Base-by-base conservation (phyloP, 179 eudicot genomes). In the Vitellaria paradoxa region DNA sequence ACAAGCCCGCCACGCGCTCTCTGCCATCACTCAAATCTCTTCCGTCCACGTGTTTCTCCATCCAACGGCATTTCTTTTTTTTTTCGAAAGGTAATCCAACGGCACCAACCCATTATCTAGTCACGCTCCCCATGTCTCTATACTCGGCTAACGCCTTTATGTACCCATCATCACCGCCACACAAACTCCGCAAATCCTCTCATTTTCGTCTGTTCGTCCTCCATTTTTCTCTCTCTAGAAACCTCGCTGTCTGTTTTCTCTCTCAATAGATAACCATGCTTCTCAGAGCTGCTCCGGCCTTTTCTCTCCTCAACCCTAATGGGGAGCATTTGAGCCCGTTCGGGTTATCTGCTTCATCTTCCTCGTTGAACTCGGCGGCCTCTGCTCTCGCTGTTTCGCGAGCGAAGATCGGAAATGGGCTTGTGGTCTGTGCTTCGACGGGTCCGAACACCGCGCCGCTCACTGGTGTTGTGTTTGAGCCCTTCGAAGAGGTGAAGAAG, bases 401-500 rank as follows among this genome's bases (percentile, higher is more conserved):
- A 78, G 67, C 70, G 68, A 84, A 71, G 78, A 40, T n/a, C 72
- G 80, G 72, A 37, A 79, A 65, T 63, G 78, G 82, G 30, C 74
- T 83, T 5, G 65, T 78, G 18, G 65, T 78, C 2, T 82, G 84
- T 23, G 90, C 88, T 10, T 52, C 90, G 0, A 81, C 84, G 78
- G 87, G 76, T 68, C 17, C 90, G 5, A 85, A 88, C 81, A 90
- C 76, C 26, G 63, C 81, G 60, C 79, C 92, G 17, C 49, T 89
- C 47, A 87, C 94, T 50, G 99, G 99, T n/a, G 97, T 91, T 40
- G 87, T 90, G 47, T 96, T 92, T 50, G 92, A 91, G 78, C 98
- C 96, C n/a, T 96, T 96, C 72, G 98, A 96, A 69, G 99, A 96
- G 81, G 98, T 96, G 17, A 90, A 91, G 90, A 96, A 89, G 85